These are phyloP conservation scores for Apophysomyces sp. DNA, from an alignment of 371 early-diverging fungal species.

Conservation along the genomic window DNA sequence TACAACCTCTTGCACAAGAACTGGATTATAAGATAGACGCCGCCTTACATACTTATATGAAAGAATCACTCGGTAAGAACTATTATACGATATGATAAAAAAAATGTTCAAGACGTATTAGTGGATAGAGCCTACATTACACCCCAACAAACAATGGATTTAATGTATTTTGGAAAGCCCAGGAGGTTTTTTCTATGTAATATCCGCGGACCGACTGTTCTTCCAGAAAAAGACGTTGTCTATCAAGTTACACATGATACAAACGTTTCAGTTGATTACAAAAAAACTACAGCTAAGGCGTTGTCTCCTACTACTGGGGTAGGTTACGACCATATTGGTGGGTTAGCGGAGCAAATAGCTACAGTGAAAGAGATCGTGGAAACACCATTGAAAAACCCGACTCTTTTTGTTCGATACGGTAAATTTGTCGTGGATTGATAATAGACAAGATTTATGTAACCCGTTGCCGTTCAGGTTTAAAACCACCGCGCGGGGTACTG, in stretches of 20 bases:
- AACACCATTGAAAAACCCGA: conserved; percentile 77
- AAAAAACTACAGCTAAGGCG: conserved; percentile 4
- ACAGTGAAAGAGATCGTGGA: conserved; percentile 88
- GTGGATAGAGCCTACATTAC: conserved; percentile 55
- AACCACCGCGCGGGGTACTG: conserved; percentile 87
- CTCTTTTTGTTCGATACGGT: conserved; percentile 68
- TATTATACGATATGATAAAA: too few species aligned
- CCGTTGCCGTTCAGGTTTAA: conserved; percentile 44
- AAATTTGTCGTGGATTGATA: not conserved
- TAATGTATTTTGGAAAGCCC: conserved; percentile 50
- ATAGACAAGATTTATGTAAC: conserved; percentile 16
- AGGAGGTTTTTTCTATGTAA: conserved; percentile 38
- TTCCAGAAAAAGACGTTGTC: conserved; percentile 17
- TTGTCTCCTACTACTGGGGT: conserved; percentile 5
- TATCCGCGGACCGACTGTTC: conserved; percentile 21
- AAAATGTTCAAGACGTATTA: conserved; percentile 8
- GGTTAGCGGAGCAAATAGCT: conserved; percentile 66
- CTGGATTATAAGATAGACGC: conserved; percentile 1
- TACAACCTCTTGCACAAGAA: not conserved
- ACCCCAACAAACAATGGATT: conserved; percentile 48
- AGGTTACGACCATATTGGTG: conserved; percentile 68
- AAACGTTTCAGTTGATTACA: conserved; percentile 8
- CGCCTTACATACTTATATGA: conserved; percentile 7
- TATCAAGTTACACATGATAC: conserved; percentile 34
- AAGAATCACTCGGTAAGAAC: conserved; percentile 20